Evolutionary conservation across 768 basidiomycete genomes (phyloP), one percentile per base, ranked within the genome.

Genomic region (Pisolithus orientalis): DNA sequence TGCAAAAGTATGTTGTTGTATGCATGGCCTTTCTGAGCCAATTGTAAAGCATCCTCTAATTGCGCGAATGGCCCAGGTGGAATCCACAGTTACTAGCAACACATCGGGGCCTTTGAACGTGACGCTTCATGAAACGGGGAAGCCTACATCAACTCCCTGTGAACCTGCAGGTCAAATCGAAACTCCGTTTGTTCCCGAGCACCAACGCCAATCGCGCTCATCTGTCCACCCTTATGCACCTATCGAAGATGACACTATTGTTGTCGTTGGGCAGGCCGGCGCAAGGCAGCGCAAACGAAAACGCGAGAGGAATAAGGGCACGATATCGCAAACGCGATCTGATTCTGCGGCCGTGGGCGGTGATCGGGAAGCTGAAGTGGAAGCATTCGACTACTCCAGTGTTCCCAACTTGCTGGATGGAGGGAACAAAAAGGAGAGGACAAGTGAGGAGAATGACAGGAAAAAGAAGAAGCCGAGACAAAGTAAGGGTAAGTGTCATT

Each of bases 341-440:
- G 44, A 34, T 34, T 16, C 54, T 40, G 61, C 53, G 28, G n/a
- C 47, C 48, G 45, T 44, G 24, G 42, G 16, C 6, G 37, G 28
- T 37, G 56, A 59, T 56, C 45, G 58, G 45, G 52, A 56, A 51
- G 63, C 60, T 39, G 68, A 67, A 48, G 48, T 52, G 43, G 77
- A 76, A 40, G 73, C 73, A 38, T 92, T 90, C 60, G 86, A 90
- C 68, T 92, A 88, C 65, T 67, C 76, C 6, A 69, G 72, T 13
- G 81, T 78, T 24, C 80, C 87, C 5, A 91, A 92, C 64, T 75
- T 90, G 47, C 68, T 92, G 53, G 90, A 91, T 59, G 75, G 78
- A 55, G 61, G 39, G 39, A 31, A 42, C 39, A 28, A 51, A 45
- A 50, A 11, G 13, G 43, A 32, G 28, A 54, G 6, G 31, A 25